Evolutionary conservation across 1,284 basidiomycete genomes (phyloP), one percentile per base, ranked within the genome.

Genomic region (Singerocomus rubriflavus): DNA sequence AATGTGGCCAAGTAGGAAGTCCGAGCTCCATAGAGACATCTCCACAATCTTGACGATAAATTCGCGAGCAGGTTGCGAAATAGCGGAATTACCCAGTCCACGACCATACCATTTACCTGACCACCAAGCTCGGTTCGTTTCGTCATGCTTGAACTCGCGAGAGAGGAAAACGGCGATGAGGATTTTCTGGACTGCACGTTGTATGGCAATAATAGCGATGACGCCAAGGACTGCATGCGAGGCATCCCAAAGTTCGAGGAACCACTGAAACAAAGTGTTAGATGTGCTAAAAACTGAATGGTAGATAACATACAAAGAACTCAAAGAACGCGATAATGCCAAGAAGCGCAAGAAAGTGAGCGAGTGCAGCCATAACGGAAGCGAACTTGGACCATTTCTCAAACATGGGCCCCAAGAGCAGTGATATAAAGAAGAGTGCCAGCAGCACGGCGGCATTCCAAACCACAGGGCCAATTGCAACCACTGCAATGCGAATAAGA

Each of bases 41-140:
- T 97, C 95, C 58, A 97, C 91, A 54, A 96, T 92, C 78, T 98
- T 98, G 75, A 98, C 93, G 53, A 98, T 82, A 67, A 90, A 96
- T 76, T 98, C 94, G 69, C 94, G 87, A 53, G 91, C 92, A 38
- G 94, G 93, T 68, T 97, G 94, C 34, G 91, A 93, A 69, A 94
- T 86, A 37, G 91, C 93, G 42, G 91, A 88, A 26, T 78, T 79
- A 37, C 94, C 95, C 30, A 97, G 77, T 36, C 92, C 91, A 50
- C 93, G 81, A 45, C 93, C 93, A 66, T 94, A 95, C 94, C 94
- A 97, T 71, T 93, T 91, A 68, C 94, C 94, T n/a, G 93, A 94
- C 94, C 94, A 98, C 94, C 94, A 98, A 8, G 93, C 93, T 54
- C 91, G 79, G 73, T 98, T 97, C 16, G 92, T 94, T 74, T 97